Evolutionary conservation across 768 basidiomycete genomes (phyloP), one percentile per base, ranked within the genome.

Genomic region (Terana coerulea): DNA sequence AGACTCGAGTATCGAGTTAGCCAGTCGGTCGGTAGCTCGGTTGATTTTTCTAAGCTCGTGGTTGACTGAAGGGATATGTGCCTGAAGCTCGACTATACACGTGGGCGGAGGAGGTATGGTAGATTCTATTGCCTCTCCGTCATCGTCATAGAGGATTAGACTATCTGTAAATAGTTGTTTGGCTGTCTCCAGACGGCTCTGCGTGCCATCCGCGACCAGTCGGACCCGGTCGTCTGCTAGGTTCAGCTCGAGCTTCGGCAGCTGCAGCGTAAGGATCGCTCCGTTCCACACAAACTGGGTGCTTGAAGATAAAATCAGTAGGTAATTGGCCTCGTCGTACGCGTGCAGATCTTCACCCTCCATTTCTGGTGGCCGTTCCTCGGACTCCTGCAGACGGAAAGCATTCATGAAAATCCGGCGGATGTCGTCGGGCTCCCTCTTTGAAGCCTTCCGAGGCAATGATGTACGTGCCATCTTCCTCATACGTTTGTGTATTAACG

Each of bases 231-330:
- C 83, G 55, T 95, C 94, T 60, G 85, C 86, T 52, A 90, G 29
- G 42, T 61, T 63, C 12, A 65, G 72, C 50, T 92, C 86, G 56
- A 93, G 73, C 60, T 74, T 84, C 12, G 87, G 82, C 15, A 95
- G 70, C 49, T 82, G 78, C 29, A 92, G 72, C 61, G 92, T 77
- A 69, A 94, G 77, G 42, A 97, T 88, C 29, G 84, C 75, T 7
- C 95, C 95, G 49, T 87, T 88, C 95, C 95, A 99, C 26, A 93
- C 72, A 71, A 97, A 99, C 44, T 83, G 83, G 11, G 77, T 82
- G 21, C 84, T 79, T 21, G 97, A 94, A 21, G 95, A 91, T 43
- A 98, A 69, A 33, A 97, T 67, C 43, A 99, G 77, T 28, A 99
- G 71, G 64, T 98, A 98, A 47, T 81, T 79, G 14, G 76, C 75